Evolutionary conservation across 2,329 filamentous ascomycete genomes (phyloP).

Genomic region (Thielaviopsis ethacetica): DNA sequence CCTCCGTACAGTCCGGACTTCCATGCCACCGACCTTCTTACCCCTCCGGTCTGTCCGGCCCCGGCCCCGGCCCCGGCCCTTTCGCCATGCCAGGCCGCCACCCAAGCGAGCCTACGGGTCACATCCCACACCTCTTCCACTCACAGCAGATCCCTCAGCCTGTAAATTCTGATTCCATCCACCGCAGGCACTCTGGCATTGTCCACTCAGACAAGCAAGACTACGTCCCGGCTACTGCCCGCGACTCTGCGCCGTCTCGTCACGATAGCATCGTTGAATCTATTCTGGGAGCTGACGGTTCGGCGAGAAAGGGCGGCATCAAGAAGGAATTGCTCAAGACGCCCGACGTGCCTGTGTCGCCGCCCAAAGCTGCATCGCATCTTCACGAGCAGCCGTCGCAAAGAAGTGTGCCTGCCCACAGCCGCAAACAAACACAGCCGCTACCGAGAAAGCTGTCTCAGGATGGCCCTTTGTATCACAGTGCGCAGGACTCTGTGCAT

Average conservation of each 20-base stretch:
- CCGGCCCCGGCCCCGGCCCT: background rate
- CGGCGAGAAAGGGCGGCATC: constrained; percentile 6
- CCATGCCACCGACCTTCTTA: constrained; percentile 10
- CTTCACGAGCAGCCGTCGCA: background rate
- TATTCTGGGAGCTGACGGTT: constrained; percentile 3
- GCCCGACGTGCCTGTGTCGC: background rate
- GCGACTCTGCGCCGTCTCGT: constrained; percentile 5
- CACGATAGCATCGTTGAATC: constrained; percentile 12
- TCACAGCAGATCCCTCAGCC: constrained; percentile 11
- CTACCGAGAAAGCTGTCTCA: background rate
- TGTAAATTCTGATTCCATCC: background rate
- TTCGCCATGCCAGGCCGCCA: constrained; percentile 6
- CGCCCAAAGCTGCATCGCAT: background rate
- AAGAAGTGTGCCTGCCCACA: background rate
- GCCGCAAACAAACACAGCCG: background rate
- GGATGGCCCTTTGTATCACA: constrained; percentile 1
- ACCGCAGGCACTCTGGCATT: background rate
- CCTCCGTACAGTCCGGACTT: constrained; percentile 12
- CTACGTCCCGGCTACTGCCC: background rate
- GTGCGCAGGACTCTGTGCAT: constrained; percentile 1
- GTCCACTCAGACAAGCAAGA: background rate
- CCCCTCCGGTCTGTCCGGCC: background rate
- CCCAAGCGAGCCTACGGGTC: constrained; percentile 9
- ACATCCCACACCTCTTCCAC: constrained; percentile 8
- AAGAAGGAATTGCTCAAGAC: background rate